phyloP scores from a whole-genome alignment of 441 rosid species.

The Oxalis stricta region DNA sequence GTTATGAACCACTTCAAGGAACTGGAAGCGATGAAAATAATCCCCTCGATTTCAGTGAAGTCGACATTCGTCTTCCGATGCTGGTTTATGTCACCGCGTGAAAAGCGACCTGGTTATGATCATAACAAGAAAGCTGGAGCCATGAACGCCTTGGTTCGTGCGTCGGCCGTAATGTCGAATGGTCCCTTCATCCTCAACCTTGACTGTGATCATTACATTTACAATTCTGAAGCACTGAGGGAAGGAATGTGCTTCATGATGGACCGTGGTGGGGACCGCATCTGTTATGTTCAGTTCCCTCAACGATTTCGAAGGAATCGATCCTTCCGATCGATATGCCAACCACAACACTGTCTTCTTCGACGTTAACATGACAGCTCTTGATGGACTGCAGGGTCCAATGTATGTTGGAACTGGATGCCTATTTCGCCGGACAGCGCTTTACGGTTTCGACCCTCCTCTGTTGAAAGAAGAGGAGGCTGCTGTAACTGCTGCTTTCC shows the following conservation, averaged over 20 bases:
- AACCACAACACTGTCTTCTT: constrained; percentile 66
- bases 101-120: constrained; percentile 65
- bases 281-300: constrained; percentile 60
- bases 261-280: constrained; percentile 43
- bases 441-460: constrained; percentile 57
- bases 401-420: constrained; percentile 69
- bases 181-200: constrained; percentile 69
- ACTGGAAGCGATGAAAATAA: constrained; percentile 14
- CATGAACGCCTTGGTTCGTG: constrained; percentile 61
- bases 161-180: constrained; percentile 66
- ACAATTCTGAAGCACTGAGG: constrained; percentile 47
- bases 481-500: constrained; percentile 40
- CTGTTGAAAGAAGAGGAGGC: constrained; percentile 10
- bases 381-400: constrained; percentile 73
- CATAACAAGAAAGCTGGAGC: constrained; percentile 82
- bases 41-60: constrained; percentile 30
- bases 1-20: constrained; percentile 24
- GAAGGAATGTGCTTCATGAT: constrained; percentile 78
- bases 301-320: constrained; percentile 68
- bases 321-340: constrained; percentile 65
- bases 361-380: constrained; percentile 53
- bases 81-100: constrained; percentile 57
- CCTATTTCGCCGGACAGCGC: constrained; percentile 58
- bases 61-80: constrained; percentile 60
- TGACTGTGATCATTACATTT: constrained; percentile 59